Evolutionary conservation across 805 yeast genomes (phyloP), one percentile per base, ranked within the genome.

Genomic region (Starmerella bacillaris): DNA sequence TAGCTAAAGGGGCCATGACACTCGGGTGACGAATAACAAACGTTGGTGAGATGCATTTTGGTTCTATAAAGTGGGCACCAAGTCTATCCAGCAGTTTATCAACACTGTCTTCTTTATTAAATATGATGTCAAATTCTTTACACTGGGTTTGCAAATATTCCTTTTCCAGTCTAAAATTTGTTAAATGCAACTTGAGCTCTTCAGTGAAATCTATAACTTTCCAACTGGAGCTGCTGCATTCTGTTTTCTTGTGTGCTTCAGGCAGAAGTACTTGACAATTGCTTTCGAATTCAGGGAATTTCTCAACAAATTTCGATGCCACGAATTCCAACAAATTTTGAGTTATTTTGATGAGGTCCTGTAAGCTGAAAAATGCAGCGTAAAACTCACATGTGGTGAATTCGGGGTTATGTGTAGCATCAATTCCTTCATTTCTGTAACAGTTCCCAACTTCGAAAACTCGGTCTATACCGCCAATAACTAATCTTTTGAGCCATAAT

Each of bases 351-450:
- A 82, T 77, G 39, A 86, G 58, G 19, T 78, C 78, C 1, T 68
- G 66, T 43, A 89, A 57, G 7, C 67, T 61, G 1, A 76, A 70
- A 50, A 67, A 83, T 0, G 78, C 65, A 47, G 76, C 78, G 53
- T 86, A 86, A 47, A 82, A 78, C 52, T 86, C 98, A 51, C 94
- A 73, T 2, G 82, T 70, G 1, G 93, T 75, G 52, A 84, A 86
- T 50, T 86, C 98, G 0, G 94, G 93, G 55, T 86, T 89, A 53
- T 86, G 98, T 0, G 94, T 78, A 2, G 77, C 63, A 52, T 86
- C 98, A 20, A 86, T 64, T 5, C 95, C 94, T 57, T 89, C 98
- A 49, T 89, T 89, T 47, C 98, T 64, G 55, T 84, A 89, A 31
- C 65, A 73, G 35, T 68, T 46, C 1, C 95, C 95, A 35, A 89